These are phyloP conservation scores for Fusarium succisae DNA, from an alignment of 2,329 filamentous ascomycete species.

Conservation along the genomic window DNA sequence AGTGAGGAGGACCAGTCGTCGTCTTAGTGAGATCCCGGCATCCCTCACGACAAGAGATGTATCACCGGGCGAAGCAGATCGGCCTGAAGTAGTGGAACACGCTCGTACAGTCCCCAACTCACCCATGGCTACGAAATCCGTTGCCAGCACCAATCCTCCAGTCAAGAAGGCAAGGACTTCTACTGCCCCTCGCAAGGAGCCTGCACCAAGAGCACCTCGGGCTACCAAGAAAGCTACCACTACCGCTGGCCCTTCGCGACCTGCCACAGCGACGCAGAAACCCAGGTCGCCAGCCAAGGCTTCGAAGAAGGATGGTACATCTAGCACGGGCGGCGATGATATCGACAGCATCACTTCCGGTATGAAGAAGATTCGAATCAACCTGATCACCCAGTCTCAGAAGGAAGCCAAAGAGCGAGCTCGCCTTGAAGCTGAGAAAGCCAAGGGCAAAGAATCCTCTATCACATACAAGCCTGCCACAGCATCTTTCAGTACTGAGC, in stretches of 20 bases:
- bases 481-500: background rate
- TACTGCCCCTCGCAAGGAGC: constrained; percentile 56
- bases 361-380: constrained; percentile 72
- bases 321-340: constrained; percentile 47
- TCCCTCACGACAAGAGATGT: constrained; percentile 38
- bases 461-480: background rate
- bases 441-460: constrained; percentile 1
- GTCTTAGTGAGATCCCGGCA: constrained; percentile 60
- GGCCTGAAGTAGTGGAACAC: constrained; percentile 35
- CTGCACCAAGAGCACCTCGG: constrained; percentile 45
- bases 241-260: constrained; percentile 23
- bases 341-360: constrained; percentile 65
- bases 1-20: constrained; percentile 53
- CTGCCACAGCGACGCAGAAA: constrained; percentile 17
- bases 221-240: constrained; percentile 50
- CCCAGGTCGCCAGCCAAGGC: constrained; percentile 21
- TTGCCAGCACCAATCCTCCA: constrained; percentile 54
- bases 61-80: constrained; percentile 9
- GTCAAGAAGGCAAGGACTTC: constrained; percentile 69
- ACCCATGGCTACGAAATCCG: constrained; percentile 53
- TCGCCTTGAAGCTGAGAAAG: constrained; percentile 38
- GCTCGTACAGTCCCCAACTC: constrained; percentile 48
- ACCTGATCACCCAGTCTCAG: constrained; percentile 66
- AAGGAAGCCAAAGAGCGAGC: constrained; percentile 60
- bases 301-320: constrained; percentile 16